A percentile compares a stretch with the other conserved stretches of the same genome.
phyloP scores from a whole-genome alignment of 495 filamentous ascomycete species.

The Parachaetomium inaequale region DNA sequence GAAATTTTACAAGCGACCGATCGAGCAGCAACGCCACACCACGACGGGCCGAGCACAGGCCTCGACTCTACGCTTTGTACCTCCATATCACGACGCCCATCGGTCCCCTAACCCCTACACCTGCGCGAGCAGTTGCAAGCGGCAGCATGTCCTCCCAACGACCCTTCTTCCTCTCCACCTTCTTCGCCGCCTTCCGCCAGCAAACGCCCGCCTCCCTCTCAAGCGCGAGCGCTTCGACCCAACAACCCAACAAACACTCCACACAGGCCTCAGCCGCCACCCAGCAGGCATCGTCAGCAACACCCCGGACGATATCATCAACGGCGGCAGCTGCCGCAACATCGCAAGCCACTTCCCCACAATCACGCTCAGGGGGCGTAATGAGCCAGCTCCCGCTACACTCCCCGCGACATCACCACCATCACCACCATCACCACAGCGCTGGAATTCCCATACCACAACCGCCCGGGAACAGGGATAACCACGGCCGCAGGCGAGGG shows the following conservation, averaged over 20 bases:
- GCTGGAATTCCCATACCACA: slow-evolving; percentile 38
- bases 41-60: background rate
- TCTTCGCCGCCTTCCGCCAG: slow-evolving; percentile 77
- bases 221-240: slow-evolving; percentile 24
- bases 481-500: slow-evolving; percentile 57
- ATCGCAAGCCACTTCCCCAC: slow-evolving; percentile 33
- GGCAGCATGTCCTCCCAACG: slow-evolving; percentile 67
- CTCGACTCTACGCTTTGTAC: background rate
- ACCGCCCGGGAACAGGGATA: background rate
- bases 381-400: slow-evolving; percentile 45
- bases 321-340: slow-evolving; percentile 20
- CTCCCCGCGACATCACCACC: slow-evolving; percentile 38
- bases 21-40: background rate
- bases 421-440: slow-evolving; percentile 36
- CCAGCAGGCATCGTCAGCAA: slow-evolving; percentile 31
- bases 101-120: background rate
- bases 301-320: slow-evolving; percentile 25
- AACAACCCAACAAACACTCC: slow-evolving; percentile 45
- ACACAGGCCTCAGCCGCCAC: slow-evolving; percentile 27
- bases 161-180: slow-evolving; percentile 76
- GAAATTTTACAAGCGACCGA: background rate
- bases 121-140: background rate
- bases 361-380: slow-evolving; percentile 37
- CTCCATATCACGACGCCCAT: background rate
- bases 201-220: slow-evolving; percentile 32